Conservation (phyloP, 1,284 basidiomycete species). For the Rhodotorula sp. region DNA sequence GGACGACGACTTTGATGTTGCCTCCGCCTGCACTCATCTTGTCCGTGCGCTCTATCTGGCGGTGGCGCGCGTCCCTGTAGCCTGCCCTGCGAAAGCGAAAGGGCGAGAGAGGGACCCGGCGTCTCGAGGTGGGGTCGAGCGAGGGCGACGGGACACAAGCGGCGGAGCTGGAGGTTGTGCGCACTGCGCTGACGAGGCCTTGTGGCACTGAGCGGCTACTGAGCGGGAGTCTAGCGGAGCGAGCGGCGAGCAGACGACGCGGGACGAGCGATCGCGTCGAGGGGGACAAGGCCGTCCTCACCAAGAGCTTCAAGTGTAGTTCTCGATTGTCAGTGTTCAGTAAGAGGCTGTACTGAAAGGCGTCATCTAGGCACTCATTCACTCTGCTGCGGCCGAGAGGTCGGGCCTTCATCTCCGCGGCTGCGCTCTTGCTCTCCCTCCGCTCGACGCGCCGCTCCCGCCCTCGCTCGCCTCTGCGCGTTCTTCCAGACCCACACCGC, state of each 20-base stretch:
- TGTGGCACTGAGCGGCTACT: too few species aligned
- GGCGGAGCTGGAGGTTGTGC: too few species aligned
- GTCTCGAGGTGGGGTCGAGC: neutral
- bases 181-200: too few species aligned
- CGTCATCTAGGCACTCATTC: too few species aligned
- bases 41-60: neutral
- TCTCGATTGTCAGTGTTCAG: too few species aligned
- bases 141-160: too few species aligned
- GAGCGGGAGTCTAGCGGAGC: neutral
- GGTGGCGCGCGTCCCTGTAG: neutral
- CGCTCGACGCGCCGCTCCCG: neutral
- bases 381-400: too few species aligned
- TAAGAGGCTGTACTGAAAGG: too few species aligned
- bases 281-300: neutral
- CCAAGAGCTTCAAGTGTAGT: too few species aligned
- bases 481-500: too few species aligned
- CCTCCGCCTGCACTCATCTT: conserved; percentile 52
- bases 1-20: conserved; percentile 90
- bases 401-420: too few species aligned
- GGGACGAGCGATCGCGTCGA: neutral
- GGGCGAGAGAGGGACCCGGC: neutral
- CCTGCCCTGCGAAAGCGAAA: too few species aligned
- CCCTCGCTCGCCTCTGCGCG: neutral
- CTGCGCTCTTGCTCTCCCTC: neutral
- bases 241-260: neutral